Base-by-base conservation (phyloP, 805 yeast species). In the Starmerella apicola region DNA sequence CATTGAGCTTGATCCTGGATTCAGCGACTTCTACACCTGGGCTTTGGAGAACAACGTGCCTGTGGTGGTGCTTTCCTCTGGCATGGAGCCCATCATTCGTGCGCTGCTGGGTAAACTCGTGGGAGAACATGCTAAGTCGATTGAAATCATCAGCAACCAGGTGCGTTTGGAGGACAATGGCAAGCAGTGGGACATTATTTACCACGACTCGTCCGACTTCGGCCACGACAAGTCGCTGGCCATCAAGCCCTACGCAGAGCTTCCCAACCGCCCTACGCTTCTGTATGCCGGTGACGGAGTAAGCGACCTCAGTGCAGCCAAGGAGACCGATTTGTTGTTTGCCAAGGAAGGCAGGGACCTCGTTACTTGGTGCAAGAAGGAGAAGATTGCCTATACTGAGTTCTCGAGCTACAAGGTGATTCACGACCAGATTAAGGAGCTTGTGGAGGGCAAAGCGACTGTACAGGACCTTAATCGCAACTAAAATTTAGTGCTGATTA, bases 271-370 rank as follows among this genome's bases (percentile, higher is more conserved):
- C 36, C 94, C 94, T 13, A 65, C 67, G 29, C 69, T 84, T 51
- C 83, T 88, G 59, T 91, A 91, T 66, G 82, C 94, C 55, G 99
- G 99, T 43, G 99, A 91, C 59, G 99, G 99, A 48, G 95, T 91
- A 24, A 78, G 93, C 34, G 99, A 91, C 60, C 67, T 91, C 51
- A 74, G 84, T 42, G 98, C 98, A 19, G 96, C 97, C 19, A 78
- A 81, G 56, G 95, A 91, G 61, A 85, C 98, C 30, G 88, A 91
- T 60, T 67, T 88, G 51, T 65, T 91, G 49, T 91, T 88, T 61
- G 98, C 98, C 34, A 88, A 85, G 64, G 74, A 75, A 49, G 98
- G 96, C 36, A 76, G 80, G 53, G 97, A 91, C 57, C 70, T 91
- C 51, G 79, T 88, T 51, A 78, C 76, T 29, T 88, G 76, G 64